Percentiles rank a stretch among this genome's conserved stretches.
phyloP scores from a whole-genome alignment of 1,284 basidiomycete species.

The Cryptococcus amylolentus region DNA sequence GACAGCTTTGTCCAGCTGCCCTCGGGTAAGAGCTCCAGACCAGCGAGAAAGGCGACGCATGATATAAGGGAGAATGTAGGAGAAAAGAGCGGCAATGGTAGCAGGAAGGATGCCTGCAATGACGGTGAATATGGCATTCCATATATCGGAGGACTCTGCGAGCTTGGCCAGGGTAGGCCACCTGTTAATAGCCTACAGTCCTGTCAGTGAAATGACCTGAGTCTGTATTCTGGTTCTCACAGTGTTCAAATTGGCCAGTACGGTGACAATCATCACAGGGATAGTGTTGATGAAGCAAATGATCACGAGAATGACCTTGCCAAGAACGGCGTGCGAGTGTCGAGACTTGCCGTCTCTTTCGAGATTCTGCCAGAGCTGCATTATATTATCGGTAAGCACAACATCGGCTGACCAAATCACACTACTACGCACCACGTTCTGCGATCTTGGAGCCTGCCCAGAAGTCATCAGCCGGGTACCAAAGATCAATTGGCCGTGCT shows the following conservation, averaged over 20 bases:
- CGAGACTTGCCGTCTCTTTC: conserved; percentile 21
- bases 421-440: conserved; percentile 19
- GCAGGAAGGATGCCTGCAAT: conserved; percentile 28
- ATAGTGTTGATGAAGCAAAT: conserved; percentile 33
- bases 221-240: conserved; percentile 13
- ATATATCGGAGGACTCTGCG: conserved; percentile 17
- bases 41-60: conserved; percentile 28
- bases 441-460: conserved; percentile 16
- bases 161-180: conserved; percentile 15
- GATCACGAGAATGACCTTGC: conserved; percentile 19
- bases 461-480: not conserved
- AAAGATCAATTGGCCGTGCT: not conserved
- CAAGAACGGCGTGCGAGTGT: conserved; percentile 16
- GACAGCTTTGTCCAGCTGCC: conserved; percentile 35
- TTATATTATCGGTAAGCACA: not conserved
- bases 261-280: conserved; percentile 30
- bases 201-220: not conserved
- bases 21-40: conserved; percentile 32
- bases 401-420: not conserved
- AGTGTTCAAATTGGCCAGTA: conserved; percentile 29
- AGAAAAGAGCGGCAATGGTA: conserved; percentile 27
- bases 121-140: conserved; percentile 26
- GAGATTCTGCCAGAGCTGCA: conserved; percentile 34
- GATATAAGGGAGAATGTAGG: conserved; percentile 31
- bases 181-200: conserved; percentile 13